Evolutionary conservation across 2,329 filamentous ascomycete genomes (phyloP).

Genomic region (Nemania abortiva): DNA sequence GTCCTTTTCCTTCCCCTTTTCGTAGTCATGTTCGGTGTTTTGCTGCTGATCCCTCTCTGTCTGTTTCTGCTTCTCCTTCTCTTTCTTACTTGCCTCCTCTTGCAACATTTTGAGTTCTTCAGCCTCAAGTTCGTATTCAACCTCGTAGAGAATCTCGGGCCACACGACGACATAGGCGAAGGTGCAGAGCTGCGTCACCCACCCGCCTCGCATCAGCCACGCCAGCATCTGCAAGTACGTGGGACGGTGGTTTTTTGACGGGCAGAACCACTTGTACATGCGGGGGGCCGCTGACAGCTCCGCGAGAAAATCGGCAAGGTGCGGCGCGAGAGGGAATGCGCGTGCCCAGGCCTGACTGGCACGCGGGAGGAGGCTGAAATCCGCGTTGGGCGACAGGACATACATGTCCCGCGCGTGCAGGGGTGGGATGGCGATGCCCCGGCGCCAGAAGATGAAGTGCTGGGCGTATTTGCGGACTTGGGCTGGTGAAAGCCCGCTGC

Average conservation of each 20-base stretch:
- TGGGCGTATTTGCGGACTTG: constrained; percentile 90
- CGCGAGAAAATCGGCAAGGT: constrained; percentile 87
- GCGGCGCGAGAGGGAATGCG: constrained; percentile 85
- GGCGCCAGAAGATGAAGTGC: constrained; percentile 96
- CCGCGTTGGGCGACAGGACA: constrained; percentile 90
- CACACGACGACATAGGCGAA: constrained; percentile 90
- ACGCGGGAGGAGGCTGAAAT: constrained; percentile 76
- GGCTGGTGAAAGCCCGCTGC: constrained; percentile 77
- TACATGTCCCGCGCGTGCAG: constrained; percentile 92
- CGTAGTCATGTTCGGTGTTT: constrained; percentile 17
- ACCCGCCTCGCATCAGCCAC: constrained; percentile 91
- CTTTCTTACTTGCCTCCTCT: constrained; percentile 37
- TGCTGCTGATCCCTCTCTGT: constrained; percentile 8
- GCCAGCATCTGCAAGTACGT: constrained; percentile 92
- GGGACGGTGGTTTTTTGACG: constrained; percentile 86
- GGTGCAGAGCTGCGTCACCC: constrained; percentile 92
- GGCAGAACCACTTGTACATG: constrained; percentile 85
- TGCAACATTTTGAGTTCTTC: constrained; percentile 63
- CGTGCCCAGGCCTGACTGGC: constrained; percentile 80
- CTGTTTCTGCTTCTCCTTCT: constrained; percentile 34
- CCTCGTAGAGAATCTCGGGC: constrained; percentile 84
- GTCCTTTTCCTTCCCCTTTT: constrained; percentile 30
- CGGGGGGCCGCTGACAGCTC: constrained; percentile 83
- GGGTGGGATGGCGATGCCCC: constrained; percentile 90
- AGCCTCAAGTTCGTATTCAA: constrained; percentile 76